Evolutionary conservation across 345 rosid genomes (phyloP).

Genomic region (Eucalyptus pauciflora): DNA sequence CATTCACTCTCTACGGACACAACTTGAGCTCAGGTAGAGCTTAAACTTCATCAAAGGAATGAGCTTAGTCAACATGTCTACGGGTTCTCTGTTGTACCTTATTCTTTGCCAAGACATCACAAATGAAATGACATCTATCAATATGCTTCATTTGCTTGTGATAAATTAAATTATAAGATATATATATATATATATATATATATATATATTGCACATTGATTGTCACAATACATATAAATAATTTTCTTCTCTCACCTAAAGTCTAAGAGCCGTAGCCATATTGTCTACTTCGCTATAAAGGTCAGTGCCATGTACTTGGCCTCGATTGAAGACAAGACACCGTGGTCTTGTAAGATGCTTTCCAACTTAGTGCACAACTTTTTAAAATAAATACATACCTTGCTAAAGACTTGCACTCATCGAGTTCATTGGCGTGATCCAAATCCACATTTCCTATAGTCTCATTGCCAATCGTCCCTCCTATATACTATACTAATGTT

Average conservation of each 20-base stretch:
- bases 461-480: background rate
- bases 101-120: background rate
- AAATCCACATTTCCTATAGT: background rate
- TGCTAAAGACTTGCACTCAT: background rate
- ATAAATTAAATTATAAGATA: no score
- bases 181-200: no score
- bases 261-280: background rate
- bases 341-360: background rate
- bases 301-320: no score
- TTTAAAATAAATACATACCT: background rate
- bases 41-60: no score
- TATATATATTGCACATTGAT: no score
- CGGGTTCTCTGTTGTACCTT: background rate
- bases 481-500: no score
- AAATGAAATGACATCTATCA: background rate
- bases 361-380: background rate
- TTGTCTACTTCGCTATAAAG: background rate
- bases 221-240: background rate
- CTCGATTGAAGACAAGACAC: background rate
- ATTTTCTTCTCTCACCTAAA: background rate
- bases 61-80: background rate
- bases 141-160: no score
- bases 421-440: background rate
- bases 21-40: no score
- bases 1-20: background rate